phyloP scores from a whole-genome alignment of 2,329 filamentous ascomycete genomes.

The Fusarium irregulare region DNA sequence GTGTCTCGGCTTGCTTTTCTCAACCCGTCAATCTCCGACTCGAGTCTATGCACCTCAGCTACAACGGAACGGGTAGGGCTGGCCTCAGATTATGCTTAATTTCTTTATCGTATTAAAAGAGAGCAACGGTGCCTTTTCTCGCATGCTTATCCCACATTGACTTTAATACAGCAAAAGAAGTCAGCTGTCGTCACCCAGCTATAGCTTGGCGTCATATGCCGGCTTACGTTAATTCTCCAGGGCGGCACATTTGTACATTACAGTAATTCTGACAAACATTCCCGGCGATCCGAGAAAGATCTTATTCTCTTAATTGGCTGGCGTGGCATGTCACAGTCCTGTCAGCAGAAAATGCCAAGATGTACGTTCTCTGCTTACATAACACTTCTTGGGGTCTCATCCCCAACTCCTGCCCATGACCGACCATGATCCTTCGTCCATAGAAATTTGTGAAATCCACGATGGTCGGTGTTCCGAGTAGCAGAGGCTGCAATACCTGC shows the following conservation, averaged over 20 bases:
- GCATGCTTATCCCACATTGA: not conserved
- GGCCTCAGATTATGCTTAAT: not conserved
- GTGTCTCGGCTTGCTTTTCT: too few species aligned
- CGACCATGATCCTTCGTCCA: not conserved
- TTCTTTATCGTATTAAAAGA: not conserved
- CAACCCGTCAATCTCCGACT: not conserved
- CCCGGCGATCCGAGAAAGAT: not conserved
- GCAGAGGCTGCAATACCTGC: conserved; percentile 15
- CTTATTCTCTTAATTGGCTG: not conserved
- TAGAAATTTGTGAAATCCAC: not conserved
- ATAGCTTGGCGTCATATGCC: not conserved
- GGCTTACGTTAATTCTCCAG: not conserved
- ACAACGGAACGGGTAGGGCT: not conserved
- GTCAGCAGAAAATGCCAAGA: not conserved
- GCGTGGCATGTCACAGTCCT: not conserved
- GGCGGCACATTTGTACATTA: not conserved
- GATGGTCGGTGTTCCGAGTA: conserved; percentile 26
- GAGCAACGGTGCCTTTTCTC: not conserved
- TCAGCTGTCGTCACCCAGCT: not conserved
- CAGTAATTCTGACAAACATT: not conserved
- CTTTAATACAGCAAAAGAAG: not conserved
- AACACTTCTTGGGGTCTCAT: not conserved
- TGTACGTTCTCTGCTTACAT: not conserved
- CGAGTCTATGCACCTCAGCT: not conserved
- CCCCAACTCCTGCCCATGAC: not conserved